These are phyloP conservation scores for Citrus glauca DNA, from an alignment of 345 rosid genomes.

Conservation along the genomic window DNA sequence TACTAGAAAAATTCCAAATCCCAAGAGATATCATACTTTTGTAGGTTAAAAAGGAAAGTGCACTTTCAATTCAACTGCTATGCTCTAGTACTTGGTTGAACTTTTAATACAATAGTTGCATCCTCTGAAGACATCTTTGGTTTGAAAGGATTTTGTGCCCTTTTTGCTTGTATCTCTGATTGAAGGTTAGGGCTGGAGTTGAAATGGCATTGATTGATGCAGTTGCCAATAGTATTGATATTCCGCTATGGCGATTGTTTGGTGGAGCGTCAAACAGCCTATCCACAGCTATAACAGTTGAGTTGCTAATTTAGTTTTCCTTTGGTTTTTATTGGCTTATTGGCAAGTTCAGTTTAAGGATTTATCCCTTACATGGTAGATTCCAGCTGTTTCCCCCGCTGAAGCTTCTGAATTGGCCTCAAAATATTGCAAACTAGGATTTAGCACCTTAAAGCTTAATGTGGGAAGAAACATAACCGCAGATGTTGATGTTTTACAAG, in stretches of 20 bases:
- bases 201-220: conserved; percentile 96
- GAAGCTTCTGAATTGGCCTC: conserved; percentile 76
- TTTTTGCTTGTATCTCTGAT: conserved; percentile 16
- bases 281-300: conserved; percentile 79
- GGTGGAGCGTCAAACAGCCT: conserved; percentile 69
- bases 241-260: conserved; percentile 75
- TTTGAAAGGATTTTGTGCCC: not conserved
- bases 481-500: conserved; percentile 75
- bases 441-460: conserved; percentile 77
- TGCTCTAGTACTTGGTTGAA: not conserved
- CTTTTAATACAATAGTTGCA: not conserved
- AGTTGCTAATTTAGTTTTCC: conserved; percentile 25
- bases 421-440: conserved; percentile 63
- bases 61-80: not conserved
- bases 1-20: not conserved
- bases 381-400: conserved; percentile 68
- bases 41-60: not conserved
- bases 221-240: conserved; percentile 60
- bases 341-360: not conserved
- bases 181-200: conserved; percentile 79
- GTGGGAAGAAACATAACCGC: conserved; percentile 70
- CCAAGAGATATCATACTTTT: not conserved
- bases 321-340: not conserved
- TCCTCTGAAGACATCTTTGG: not conserved
- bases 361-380: conserved; percentile 34